A percentile compares a stretch with the other conserved stretches of the same genome.
phyloP scores from a whole-genome alignment of 768 basidiomycete genomes.

The Lactarius hengduanensis region DNA sequence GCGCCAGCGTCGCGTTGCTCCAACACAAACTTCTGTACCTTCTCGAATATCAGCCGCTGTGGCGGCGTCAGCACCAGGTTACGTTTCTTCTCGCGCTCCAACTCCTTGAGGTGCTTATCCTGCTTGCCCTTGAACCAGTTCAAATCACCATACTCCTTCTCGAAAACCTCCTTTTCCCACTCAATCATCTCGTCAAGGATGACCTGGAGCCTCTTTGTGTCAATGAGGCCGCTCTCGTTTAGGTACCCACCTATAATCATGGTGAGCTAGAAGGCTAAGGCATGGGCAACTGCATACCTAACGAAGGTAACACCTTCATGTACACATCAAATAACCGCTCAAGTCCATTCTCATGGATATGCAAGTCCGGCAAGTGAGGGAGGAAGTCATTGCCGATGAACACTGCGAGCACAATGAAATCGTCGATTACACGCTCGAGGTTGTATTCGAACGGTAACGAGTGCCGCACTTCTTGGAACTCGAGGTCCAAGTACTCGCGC shows the following conservation, averaged over 20 bases:
- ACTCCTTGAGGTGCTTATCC: conserved; percentile 62
- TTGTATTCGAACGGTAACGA: conserved; percentile 77
- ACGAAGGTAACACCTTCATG: conserved; percentile 82
- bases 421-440: conserved; percentile 94
- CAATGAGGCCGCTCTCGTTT: conserved; percentile 85
- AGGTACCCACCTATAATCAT: conserved; percentile 75
- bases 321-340: conserved; percentile 94
- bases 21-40: conserved; percentile 74
- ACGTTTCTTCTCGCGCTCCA: conserved; percentile 57
- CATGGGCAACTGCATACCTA: conserved; percentile 44
- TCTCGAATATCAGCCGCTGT: conserved; percentile 76
- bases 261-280: neutral
- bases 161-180: conserved; percentile 89
- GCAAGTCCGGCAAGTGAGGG: conserved; percentile 92
- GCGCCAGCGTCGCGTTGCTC: conserved; percentile 40
- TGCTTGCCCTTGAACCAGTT: conserved; percentile 97
- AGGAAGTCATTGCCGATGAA: conserved; percentile 98
- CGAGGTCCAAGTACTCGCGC: conserved; percentile 96
- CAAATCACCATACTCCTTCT: conserved; percentile 85
- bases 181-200: conserved; percentile 84
- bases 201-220: conserved; percentile 75
- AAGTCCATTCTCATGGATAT: conserved; percentile 96
- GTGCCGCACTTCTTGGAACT: conserved; percentile 75
- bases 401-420: conserved; percentile 94
- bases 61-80: conserved; percentile 62